Evolutionary conservation across 768 basidiomycete genomes (phyloP), one percentile per base, ranked within the genome.

Genomic region (Lanmaoa rubissima): DNA sequence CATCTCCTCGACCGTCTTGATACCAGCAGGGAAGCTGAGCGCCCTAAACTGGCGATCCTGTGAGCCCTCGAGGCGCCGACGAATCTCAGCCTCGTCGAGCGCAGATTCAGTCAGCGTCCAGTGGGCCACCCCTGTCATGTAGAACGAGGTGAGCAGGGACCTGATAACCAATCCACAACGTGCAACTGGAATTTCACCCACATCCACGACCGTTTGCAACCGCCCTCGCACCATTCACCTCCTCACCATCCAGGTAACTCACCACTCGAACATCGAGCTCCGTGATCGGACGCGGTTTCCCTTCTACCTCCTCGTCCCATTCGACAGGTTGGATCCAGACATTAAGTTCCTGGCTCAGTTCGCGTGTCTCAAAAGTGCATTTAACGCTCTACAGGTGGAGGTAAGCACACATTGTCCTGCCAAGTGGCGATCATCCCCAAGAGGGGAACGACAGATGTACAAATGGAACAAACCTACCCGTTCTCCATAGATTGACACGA

Each of bases 311-410:
- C n/a, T 71, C 66, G 26, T 69, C 57, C 79, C 79, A 81, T 16
- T 79, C 75, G 2, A 69, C 71, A 17, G 87, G 90, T 67, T 89
- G 81, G 12, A 92, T 81, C 78, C 83, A 92, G 4, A 89, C 77
- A 17, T 82, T 78, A 67, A 93, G 70, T 19, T 75, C 69, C 17
- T 73, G 63, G 1, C 68, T 65, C 2, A 62, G 61, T 34, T 79
- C 76, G 47, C 66, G 65, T 8, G 87, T 86, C 64, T 90, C 86
- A 62, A 86, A 84, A 0, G 80, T 83, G 59, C 81, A 82, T 61
- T 72, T 74, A 34, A 90, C 75, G 45, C 82, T 82, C 85, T 86
- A 57, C 2, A 34, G 0, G 50, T 2, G 1, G 6, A 45, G 5
- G 32, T 51, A 11, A 61, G 43, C n/a, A 39, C 10, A 2, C 12